Percentiles rank a stretch among this genome's conserved stretches.
Conservation (phyloP, 305 asterid species). For the Euphrasia arctica region DNA sequence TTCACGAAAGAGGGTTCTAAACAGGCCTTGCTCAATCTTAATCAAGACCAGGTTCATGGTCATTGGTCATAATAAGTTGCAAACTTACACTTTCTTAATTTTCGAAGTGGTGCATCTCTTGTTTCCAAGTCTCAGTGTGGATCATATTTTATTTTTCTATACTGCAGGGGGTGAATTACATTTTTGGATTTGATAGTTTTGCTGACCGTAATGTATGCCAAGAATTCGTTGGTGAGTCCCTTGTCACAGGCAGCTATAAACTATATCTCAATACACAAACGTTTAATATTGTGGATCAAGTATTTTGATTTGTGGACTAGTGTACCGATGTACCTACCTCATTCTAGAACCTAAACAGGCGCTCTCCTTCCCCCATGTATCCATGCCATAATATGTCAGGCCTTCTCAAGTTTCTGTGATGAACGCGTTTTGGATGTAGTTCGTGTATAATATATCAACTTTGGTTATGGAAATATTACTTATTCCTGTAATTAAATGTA, state of each 20-base stretch:
- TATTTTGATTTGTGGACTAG: slow-evolving; percentile 17
- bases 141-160: slow-evolving; percentile 25
- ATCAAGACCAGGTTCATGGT: slow-evolving; percentile 57
- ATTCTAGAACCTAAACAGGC: neutral
- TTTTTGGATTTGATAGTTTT: slow-evolving; percentile 78
- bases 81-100: slow-evolving; percentile 18
- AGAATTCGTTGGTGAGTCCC: slow-evolving; percentile 82
- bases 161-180: slow-evolving; percentile 65
- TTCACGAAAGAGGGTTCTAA: slow-evolving; percentile 78
- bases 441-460: slow-evolving; percentile 12
- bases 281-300: slow-evolving; percentile 12
- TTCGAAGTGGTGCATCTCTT: slow-evolving; percentile 9
- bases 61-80: slow-evolving; percentile 22
- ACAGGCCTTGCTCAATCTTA: slow-evolving; percentile 76
- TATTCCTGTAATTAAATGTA: neutral
- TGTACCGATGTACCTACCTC: neutral
- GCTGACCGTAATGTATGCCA: slow-evolving; percentile 86
- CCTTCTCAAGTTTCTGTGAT: slow-evolving; percentile 16
- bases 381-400: slow-evolving; percentile 3
- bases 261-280: slow-evolving; percentile 14
- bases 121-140: slow-evolving; percentile 16
- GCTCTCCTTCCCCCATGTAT: neutral
- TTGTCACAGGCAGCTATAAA: slow-evolving; percentile 20
- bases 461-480: slow-evolving; percentile 8
- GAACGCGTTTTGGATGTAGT: slow-evolving; percentile 19